Percentiles rank a stretch among this genome's conserved stretches.
These are phyloP conservation scores for Fraxinus velutina DNA, from an alignment of 305 asterid species.

Conservation along the genomic window DNA sequence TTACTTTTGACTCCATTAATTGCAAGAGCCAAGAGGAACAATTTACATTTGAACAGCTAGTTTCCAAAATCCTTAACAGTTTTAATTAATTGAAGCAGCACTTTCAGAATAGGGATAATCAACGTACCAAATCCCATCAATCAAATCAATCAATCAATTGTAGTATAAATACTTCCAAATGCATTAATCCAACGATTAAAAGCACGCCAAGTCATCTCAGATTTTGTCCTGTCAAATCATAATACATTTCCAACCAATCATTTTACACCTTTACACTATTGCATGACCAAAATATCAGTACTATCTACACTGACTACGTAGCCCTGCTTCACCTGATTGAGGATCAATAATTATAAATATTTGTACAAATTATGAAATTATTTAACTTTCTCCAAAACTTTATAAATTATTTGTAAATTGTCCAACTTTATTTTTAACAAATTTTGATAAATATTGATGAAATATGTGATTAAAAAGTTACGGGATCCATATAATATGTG, in stretches of 20 bases:
- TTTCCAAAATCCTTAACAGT: background rate
- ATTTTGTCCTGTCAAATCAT: background rate
- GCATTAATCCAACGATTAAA: background rate
- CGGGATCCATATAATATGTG: no score
- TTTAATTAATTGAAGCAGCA: background rate
- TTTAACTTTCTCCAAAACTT: no score
- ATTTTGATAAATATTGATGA: no score
- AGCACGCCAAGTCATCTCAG: background rate
- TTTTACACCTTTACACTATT: background rate
- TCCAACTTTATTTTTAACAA: no score
- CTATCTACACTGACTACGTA: background rate
- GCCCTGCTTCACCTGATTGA: background rate
- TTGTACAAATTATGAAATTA: no score
- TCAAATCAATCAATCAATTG: background rate
- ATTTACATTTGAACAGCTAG: background rate
- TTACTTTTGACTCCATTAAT: background rate
- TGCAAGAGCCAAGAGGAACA: background rate
- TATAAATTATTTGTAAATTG: no score
- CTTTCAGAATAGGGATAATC: background rate
- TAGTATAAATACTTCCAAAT: background rate
- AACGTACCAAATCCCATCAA: background rate
- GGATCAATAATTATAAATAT: background rate
- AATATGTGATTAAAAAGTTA: no score
- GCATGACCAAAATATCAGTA: background rate
- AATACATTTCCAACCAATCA: background rate